Evolutionary conservation across 2,329 filamentous ascomycete genomes (phyloP), one percentile per base, ranked within the genome.

Genomic region (Cercospora sojina): DNA sequence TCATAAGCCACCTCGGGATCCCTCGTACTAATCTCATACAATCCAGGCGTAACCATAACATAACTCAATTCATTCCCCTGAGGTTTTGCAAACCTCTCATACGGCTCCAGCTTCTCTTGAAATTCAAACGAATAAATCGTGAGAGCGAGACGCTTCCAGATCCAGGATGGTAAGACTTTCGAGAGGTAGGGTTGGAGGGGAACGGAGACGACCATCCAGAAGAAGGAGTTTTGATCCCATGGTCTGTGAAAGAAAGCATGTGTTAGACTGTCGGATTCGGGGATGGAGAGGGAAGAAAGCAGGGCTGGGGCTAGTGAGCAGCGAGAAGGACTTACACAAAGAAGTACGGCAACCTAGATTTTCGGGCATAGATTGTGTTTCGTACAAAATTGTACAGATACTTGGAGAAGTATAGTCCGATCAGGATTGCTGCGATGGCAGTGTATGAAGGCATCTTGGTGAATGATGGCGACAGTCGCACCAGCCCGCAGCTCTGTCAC

Each of bases 121-220:
- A 71, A 73, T 59, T 75, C 74, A 64, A 71, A 74, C 23, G 73
- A 71, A 55, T 73, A 75, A 27, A 73, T 74, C 5, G 66, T 66
- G 3, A 75, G 64, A 8, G 64, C 31, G 0, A 75, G 56, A 27
- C 74, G 70, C 2, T 71, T 41, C 53, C 63, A 72, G 31, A 74
- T 63, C 43, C 61, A 66, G 23, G 53, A 56, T 3, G 72, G 72
- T 3, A 75, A 66, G 18, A 64, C 31, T 58, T 64, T 12, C 3
- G 53, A 57, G n/a, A 73, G 60, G 1, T 18, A 51, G 3, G 70
- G 69, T 10, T 69, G 71, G 6, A 71, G 58, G 7, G 74, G 69
- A 0, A 74, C 72, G 8, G 61, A 67, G 5, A 49, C 12, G 10
- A 73, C 35, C 69, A 75, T 72, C 74, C 74, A 76, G 43, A 73